Percentiles rank a stretch among this genome's conserved stretches.
Evolutionary conservation across 1,284 basidiomycete species (phyloP).

Genomic region (Malassezia psittaci): DNA sequence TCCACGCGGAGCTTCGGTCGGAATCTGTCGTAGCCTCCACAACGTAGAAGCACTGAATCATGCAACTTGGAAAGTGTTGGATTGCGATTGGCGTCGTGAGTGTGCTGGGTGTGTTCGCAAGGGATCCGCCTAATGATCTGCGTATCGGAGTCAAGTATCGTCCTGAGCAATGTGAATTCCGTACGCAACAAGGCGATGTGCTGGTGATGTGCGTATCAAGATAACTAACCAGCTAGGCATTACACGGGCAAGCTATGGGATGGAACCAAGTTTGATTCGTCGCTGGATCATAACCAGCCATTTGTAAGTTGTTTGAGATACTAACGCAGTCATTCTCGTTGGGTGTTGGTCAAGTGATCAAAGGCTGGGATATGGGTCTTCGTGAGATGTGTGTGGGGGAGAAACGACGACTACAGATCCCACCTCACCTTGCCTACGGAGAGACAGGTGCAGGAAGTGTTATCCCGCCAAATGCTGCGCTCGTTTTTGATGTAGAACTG

Average conservation of each 20-base stretch:
- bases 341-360: slow-evolving; percentile 68
- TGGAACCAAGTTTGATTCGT: slow-evolving; percentile 72
- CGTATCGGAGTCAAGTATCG: slow-evolving; percentile 50
- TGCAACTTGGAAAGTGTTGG: neutral
- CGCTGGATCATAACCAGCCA: slow-evolving; percentile 56
- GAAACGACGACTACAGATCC: slow-evolving; percentile 64
- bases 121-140: slow-evolving; percentile 28
- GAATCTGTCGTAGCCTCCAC: neutral
- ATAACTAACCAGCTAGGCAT: slow-evolving; percentile 17
- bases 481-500: slow-evolving; percentile 64
- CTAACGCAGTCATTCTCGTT: slow-evolving; percentile 46
- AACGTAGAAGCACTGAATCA: neutral
- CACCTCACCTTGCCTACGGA: slow-evolving; percentile 52
- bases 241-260: slow-evolving; percentile 65
- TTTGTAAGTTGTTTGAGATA: slow-evolving; percentile 47
- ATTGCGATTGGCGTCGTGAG: neutral
- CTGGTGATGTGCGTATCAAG: slow-evolving; percentile 53
- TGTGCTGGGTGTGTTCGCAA: slow-evolving; percentile 9
- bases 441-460: slow-evolving; percentile 62
- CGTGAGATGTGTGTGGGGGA: slow-evolving; percentile 74
- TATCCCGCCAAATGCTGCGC: slow-evolving; percentile 71
- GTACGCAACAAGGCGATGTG: slow-evolving; percentile 58
- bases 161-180: slow-evolving; percentile 54
- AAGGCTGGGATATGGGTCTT: slow-evolving; percentile 53
- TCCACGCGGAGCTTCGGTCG: slow-evolving; percentile 4